These are phyloP conservation scores for Albatrellus ellisii DNA, from an alignment of 768 basidiomycete genomes.

Conservation along the genomic window DNA sequence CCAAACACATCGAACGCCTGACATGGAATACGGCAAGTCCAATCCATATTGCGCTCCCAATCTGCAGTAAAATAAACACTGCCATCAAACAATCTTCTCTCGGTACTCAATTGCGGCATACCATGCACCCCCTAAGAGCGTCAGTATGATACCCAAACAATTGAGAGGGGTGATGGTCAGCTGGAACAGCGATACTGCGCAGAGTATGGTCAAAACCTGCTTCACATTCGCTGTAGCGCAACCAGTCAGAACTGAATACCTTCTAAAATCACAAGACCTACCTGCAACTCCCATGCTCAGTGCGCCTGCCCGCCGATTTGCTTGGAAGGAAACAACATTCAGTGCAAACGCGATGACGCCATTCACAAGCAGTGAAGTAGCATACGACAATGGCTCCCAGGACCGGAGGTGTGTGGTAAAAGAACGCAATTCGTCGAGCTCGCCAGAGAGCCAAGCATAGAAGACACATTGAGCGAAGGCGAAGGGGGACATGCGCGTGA, in stretches of 20 bases:
- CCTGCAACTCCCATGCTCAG: slow-evolving; percentile 87
- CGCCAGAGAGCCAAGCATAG: slow-evolving; percentile 70
- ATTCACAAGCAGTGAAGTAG: slow-evolving; percentile 50
- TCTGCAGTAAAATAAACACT: too few species aligned
- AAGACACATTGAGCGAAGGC: slow-evolving; percentile 81
- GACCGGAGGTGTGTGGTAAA: too few species aligned
- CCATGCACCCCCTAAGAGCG: slow-evolving; percentile 76
- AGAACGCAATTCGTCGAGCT: slow-evolving; percentile 53
- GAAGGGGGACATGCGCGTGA: slow-evolving; percentile 83
- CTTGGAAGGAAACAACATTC: slow-evolving; percentile 89
- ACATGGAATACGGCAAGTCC: too few species aligned
- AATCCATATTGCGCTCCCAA: too few species aligned
- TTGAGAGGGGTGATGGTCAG: slow-evolving; percentile 72
- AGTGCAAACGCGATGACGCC: slow-evolving; percentile 83
- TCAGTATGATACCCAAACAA: slow-evolving; percentile 70
- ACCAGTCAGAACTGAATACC: neutral
- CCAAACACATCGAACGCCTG: too few species aligned
- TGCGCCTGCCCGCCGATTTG: slow-evolving; percentile 87
- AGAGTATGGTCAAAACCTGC: slow-evolving; percentile 81
- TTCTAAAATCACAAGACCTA: slow-evolving; percentile 23
- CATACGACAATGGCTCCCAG: too few species aligned
- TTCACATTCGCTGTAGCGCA: slow-evolving; percentile 64
- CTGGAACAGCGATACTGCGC: slow-evolving; percentile 76
- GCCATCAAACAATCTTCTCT: slow-evolving; percentile 10
- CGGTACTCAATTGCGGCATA: slow-evolving; percentile 53